Evolutionary conservation across 306 rosid genomes (phyloP).

Genomic region (Gillenia trifoliata): DNA sequence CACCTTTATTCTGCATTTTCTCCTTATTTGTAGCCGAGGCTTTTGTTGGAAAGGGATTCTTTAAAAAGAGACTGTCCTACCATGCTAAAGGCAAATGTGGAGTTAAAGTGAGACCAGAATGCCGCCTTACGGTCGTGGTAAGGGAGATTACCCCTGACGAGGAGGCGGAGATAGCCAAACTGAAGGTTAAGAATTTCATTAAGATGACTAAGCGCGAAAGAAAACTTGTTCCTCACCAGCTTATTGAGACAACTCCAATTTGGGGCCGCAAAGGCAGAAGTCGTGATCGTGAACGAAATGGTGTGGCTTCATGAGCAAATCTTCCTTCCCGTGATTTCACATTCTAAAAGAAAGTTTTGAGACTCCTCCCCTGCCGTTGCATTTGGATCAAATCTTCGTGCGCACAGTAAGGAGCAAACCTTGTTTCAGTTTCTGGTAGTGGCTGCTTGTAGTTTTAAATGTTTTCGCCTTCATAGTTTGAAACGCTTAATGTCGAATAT

Average conservation of each 20-base stretch:
- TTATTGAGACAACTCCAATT: conserved; percentile 73
- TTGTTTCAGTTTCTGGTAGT: not conserved
- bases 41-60: conserved; percentile 78
- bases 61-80: conserved; percentile 37
- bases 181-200: conserved; percentile 62
- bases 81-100: conserved; percentile 53
- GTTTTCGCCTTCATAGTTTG: not conserved
- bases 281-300: conserved; percentile 18
- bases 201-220: conserved; percentile 67
- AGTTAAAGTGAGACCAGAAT: conserved; percentile 52
- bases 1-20: conserved; percentile 3
- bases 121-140: conserved; percentile 73
- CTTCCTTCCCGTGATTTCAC: not conserved
- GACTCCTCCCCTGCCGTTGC: not conserved
- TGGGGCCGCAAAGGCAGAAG: conserved; percentile 78
- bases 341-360: not conserved
- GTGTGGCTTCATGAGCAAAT: conserved; percentile 17
- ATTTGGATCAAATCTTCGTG: not conserved
- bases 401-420: not conserved
- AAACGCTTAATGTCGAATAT: not conserved
- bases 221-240: conserved; percentile 84
- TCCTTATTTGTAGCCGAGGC: conserved; percentile 65
- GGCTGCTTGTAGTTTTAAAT: not conserved
- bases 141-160: conserved; percentile 87
- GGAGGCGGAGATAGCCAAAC: conserved; percentile 81